Base-by-base conservation (phyloP, 2,329 filamentous ascomycete species). In the Acarospora socialis region DNA sequence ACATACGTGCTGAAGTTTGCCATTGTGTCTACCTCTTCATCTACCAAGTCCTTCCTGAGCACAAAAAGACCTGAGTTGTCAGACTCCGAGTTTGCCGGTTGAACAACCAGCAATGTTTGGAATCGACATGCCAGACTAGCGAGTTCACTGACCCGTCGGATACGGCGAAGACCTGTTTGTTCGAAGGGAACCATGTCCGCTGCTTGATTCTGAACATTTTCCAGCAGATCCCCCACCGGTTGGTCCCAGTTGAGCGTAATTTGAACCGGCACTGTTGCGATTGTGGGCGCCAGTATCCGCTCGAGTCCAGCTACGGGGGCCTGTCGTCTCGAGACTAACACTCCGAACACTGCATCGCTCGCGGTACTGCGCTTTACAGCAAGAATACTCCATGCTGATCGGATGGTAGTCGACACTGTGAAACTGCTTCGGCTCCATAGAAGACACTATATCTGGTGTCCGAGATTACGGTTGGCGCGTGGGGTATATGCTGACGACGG, bases 401-500 rank as follows among this genome's bases (percentile, higher is more conserved):
- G 49, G 27, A 60, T 56, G 21, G 54, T 46, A 6, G 52, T 57
- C 4, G 57, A 53, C 7, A 59, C 43, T 2, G 55, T 58, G 14
- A 47, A 45, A 24, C 42, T 50, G 19, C 37, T 18, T 15, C 6
- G 56, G 47, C 7, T 53, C 46, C 0, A 53, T 43, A 3, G 39
- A 35, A 3, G n/a, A n/a, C n/a, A n/a, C n/a, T n/a, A n/a, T n/a
- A 44, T 34, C 9, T 43, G 37, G n/a, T 47, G 43, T 3, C 45
- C 47, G 46, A 53, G 8, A 44, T 51, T 1, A 50, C 48, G 38
- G 45, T 27, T 44, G 34, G 29, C 45, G 37, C 21, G 55, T 8
- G 62, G 57, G 36, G 66, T 63, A 39, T 68, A 68, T 3, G 59
- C 59, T 7, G 54, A 43, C 36, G 52, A 58, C 1, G 65, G 64